These are phyloP conservation scores for Eimeria nieschulzi DNA, from an alignment of 169 alveolate genomes.

Conservation along the genomic window DNA sequence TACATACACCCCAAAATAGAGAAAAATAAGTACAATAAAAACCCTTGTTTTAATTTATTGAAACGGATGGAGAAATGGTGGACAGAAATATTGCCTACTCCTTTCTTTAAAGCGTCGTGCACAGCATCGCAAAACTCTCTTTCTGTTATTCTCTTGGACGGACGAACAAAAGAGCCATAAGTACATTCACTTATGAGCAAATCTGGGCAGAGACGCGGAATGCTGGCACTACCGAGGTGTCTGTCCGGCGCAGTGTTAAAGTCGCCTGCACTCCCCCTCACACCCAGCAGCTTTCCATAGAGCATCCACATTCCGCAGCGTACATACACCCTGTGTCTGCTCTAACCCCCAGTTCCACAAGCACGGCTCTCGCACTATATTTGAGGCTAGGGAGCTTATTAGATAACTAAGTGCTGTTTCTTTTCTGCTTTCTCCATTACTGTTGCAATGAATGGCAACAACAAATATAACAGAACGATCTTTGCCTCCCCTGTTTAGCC, in stretches of 20 bases:
- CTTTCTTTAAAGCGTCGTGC: constrained; percentile 85
- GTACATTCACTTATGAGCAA: constrained; percentile 95
- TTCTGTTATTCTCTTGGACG: constrained; percentile 95
- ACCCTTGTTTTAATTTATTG: not conserved
- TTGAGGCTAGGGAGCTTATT: too few species aligned
- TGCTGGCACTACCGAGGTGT: constrained; percentile 66
- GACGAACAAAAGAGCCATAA: constrained; percentile 97
- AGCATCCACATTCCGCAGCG: too few species aligned
- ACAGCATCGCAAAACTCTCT: constrained; percentile 94
- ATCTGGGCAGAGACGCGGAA: constrained; percentile 94
- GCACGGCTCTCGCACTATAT: too few species aligned
- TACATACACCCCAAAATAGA: not conserved
- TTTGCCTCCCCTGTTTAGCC: not conserved
- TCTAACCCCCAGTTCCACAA: too few species aligned
- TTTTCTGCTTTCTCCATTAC: not conserved
- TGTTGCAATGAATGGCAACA: not conserved
- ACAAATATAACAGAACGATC: not conserved
- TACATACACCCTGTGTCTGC: too few species aligned
- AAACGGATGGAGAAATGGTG: constrained; percentile 78
- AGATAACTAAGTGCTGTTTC: too few species aligned
- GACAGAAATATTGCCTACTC: constrained; percentile 69
- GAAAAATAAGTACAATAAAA: not conserved
- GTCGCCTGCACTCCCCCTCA: constrained; percentile 85
- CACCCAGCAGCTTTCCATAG: too few species aligned
- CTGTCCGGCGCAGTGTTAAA: constrained; percentile 95